Base-by-base conservation (phyloP, 1,284 basidiomycete species). In the Tilletia walkeri region DNA sequence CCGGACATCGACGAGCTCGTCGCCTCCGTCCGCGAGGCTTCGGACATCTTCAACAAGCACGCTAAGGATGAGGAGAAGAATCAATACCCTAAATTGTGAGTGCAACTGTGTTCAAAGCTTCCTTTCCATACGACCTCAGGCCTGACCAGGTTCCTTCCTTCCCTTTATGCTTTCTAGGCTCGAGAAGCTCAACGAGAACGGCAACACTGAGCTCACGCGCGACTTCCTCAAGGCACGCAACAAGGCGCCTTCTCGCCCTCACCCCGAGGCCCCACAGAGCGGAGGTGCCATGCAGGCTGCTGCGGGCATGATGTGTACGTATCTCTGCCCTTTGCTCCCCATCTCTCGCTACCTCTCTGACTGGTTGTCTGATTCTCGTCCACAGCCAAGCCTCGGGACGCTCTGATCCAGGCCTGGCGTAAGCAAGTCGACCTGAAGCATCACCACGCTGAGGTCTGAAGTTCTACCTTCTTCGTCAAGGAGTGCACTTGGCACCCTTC, bases 181-280 rank as follows among this genome's bases (percentile, higher is more conserved):
- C 66, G 39, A 50, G 14, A 47, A 67, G 65, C 70, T 80, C 14
- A 65, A 70, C 48, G 70, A 69, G 12, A 70, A 78, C 14, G 78
- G 79, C 50, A 72, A 73, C 66, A n/a, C 69, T 69, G 71, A 73
- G 34, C 70, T 73, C 0, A 73, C 76, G 24, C 53, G 67, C 1
- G 72, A 78, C 16, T 80, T 80, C 69, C 72, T 80, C 16, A 18
- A 70, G 34, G 77, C 73, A 18, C 74, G 77, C 48, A 69, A 73
- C 38, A 63, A 72, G 67, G 78, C 76, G 4, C 78, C 80, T 6
- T 72, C 71, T 2, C 77, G 76, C 38, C 76, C 80, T 6, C 77
- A 81, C 65, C 78, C 78, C 24, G 49, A 67, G n/a, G 77, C 78
- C 6, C 80, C 78, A 0, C 80, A 80, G 74, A 47, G 54, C 4